Evolutionary conservation across 257 asterid species (phyloP).

Genomic region (Penstemon davidsonii): DNA sequence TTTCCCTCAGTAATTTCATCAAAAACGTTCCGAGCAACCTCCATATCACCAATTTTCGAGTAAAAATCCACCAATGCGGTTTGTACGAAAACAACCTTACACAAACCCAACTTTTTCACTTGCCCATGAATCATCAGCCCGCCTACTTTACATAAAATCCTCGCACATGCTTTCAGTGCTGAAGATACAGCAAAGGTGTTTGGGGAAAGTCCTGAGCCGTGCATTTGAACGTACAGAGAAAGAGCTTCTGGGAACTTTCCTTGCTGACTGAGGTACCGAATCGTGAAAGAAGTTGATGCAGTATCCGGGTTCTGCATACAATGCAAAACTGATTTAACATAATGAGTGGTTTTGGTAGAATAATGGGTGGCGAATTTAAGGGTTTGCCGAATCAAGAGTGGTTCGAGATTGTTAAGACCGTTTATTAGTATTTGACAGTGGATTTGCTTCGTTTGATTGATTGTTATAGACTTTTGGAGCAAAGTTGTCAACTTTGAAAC

Average conservation of each 20-base stretch:
- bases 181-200: slow-evolving; percentile 72
- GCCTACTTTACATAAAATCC: slow-evolving; percentile 36
- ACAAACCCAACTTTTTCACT: slow-evolving; percentile 57
- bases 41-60: slow-evolving; percentile 66
- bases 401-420: slow-evolving; percentile 42
- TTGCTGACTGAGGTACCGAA: slow-evolving; percentile 65
- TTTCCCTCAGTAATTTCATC: slow-evolving; percentile 59
- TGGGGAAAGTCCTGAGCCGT: slow-evolving; percentile 51
- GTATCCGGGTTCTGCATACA: slow-evolving; percentile 41
- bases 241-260: slow-evolving; percentile 60
- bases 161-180: slow-evolving; percentile 66
- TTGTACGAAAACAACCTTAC: slow-evolving; percentile 62
- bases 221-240: slow-evolving; percentile 48
- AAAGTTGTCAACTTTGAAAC: slow-evolving; percentile 31
- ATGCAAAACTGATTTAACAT: slow-evolving; percentile 42
- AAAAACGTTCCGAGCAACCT: slow-evolving; percentile 59
- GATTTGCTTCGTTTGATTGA: slow-evolving; percentile 58
- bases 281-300: slow-evolving; percentile 44
- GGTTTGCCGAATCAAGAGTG: slow-evolving; percentile 44
- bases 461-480: slow-evolving; percentile 37
- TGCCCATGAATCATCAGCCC: slow-evolving; percentile 78
- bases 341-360: slow-evolving; percentile 31
- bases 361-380: slow-evolving; percentile 35
- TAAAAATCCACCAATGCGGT: slow-evolving; percentile 80
- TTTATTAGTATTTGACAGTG: slow-evolving; percentile 57